Evolutionary conservation across 495 filamentous ascomycete genomes (phyloP).

Genomic region (Terfezia claveryi): DNA sequence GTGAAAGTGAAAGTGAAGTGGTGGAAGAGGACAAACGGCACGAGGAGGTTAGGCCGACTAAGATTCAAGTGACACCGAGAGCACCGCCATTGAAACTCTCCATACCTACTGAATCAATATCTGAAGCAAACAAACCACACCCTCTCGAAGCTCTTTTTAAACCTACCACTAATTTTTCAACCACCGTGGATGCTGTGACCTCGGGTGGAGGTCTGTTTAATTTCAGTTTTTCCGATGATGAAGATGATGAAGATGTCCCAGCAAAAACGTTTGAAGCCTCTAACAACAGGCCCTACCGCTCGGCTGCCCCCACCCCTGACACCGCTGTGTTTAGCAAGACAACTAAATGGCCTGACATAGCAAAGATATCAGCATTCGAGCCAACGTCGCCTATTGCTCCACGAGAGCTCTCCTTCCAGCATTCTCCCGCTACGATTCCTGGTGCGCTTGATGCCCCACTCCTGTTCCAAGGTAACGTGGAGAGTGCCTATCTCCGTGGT

Average conservation of each 20-base stretch:
- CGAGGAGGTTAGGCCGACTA: background rate
- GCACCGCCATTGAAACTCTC: background rate
- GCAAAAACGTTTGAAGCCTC: constrained; percentile 20
- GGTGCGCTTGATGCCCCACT: constrained; percentile 9
- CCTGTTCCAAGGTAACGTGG: constrained; percentile 7
- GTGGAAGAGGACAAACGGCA: background rate
- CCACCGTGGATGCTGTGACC: constrained; percentile 8
- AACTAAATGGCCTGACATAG: constrained; percentile 8
- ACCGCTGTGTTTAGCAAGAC: constrained; percentile 48
- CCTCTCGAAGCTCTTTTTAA: constrained; percentile 85
- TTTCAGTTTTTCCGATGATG: constrained; percentile 25
- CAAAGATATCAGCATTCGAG: constrained; percentile 12
- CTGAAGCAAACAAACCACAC: constrained; percentile 24
- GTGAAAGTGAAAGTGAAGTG: constrained; percentile 6
- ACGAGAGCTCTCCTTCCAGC: background rate
- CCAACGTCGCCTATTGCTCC: constrained; percentile 3
- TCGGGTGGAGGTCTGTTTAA: constrained; percentile 26
- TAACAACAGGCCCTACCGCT: constrained; percentile 14
- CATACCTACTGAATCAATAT: background rate
- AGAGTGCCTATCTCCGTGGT: constrained; percentile 11
- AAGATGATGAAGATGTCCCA: constrained; percentile 32
- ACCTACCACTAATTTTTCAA: constrained; percentile 22
- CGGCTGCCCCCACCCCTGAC: constrained; percentile 80
- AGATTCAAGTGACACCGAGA: background rate
- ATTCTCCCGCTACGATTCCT: background rate